These are phyloP conservation scores for Naganishia vishniacii DNA, from an alignment of 768 basidiomycete species.

Conservation along the genomic window DNA sequence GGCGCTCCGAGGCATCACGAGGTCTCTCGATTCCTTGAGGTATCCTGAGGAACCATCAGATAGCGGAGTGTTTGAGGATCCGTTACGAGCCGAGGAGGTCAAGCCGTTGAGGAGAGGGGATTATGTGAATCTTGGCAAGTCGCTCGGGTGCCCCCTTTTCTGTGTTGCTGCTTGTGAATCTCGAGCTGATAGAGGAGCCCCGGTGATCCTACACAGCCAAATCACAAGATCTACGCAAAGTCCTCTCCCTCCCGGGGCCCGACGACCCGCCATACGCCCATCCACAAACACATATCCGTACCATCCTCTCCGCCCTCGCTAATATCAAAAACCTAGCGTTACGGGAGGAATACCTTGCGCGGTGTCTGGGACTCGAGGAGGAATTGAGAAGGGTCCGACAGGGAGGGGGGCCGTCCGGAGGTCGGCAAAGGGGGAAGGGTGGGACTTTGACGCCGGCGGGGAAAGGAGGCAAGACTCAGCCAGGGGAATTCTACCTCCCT, in stretches of 20 bases:
- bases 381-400: background rate
- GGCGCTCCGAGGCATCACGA: conserved; percentile 1
- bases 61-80: conserved; percentile 8
- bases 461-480: background rate
- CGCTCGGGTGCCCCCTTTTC: background rate
- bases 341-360: conserved; percentile 1
- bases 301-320: conserved; percentile 6
- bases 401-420: background rate
- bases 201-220: conserved; percentile 6
- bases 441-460: background rate
- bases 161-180: background rate
- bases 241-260: background rate
- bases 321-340: background rate
- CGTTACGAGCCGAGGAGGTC: conserved; percentile 7
- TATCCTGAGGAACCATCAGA: conserved; percentile 5
- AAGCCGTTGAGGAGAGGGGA: conserved; percentile 6
- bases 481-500: conserved; percentile 1
- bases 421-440: background rate
- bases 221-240: conserved; percentile 2
- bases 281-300: conserved; percentile 1
- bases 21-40: conserved; percentile 1
- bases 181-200: too few species aligned
- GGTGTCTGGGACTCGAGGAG: conserved; percentile 12
- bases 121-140: conserved; percentile 11
- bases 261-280: conserved; percentile 12